These are phyloP conservation scores for Calonectria montana DNA, from an alignment of 2,329 filamentous ascomycete genomes.

Conservation along the genomic window DNA sequence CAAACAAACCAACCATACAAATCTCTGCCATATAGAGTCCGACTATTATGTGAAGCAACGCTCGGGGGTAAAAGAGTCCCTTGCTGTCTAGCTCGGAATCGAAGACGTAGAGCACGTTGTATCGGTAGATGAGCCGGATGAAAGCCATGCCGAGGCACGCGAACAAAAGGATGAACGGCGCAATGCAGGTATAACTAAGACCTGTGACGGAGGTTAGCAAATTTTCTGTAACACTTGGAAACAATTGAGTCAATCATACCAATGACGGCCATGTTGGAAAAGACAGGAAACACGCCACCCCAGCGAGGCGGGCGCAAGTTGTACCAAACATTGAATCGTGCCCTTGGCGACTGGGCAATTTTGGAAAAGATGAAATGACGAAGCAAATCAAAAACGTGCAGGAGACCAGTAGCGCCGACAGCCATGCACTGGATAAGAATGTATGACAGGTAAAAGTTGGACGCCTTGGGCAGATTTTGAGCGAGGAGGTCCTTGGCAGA, in stretches of 20 bases:
- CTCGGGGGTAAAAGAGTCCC: constrained; percentile 87
- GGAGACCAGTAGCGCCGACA: constrained; percentile 78
- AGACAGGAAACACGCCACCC: constrained; percentile 85
- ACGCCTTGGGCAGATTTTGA: constrained; percentile 80
- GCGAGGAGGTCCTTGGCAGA: constrained; percentile 75
- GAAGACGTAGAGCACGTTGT: constrained; percentile 90
- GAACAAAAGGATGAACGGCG: constrained; percentile 86
- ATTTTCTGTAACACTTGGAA: neutral
- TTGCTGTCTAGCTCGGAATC: constrained; percentile 88
- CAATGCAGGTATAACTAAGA: constrained; percentile 87
- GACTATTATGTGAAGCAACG: constrained; percentile 84
- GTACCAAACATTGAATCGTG: constrained; percentile 83
- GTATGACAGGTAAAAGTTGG: constrained; percentile 95
- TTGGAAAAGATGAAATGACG: constrained; percentile 71
- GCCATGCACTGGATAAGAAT: constrained; percentile 92
- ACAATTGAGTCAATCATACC: constrained; percentile 56
- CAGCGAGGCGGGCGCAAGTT: constrained; percentile 79
- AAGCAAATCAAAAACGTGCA: constrained; percentile 76
- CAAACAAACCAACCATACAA: constrained; percentile 88
- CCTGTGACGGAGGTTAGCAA: constrained; percentile 57
- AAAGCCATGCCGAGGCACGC: constrained; percentile 81
- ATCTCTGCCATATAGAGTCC: constrained; percentile 87
- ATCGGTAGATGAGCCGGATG: constrained; percentile 89
- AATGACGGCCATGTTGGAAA: constrained; percentile 84
- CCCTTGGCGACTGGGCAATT: constrained; percentile 81